Percentiles rank a stretch among this genome's conserved stretches.
These are phyloP conservation scores for Tetrapisispora taiwanensis DNA, from an alignment of 805 yeast species.

Conservation along the genomic window DNA sequence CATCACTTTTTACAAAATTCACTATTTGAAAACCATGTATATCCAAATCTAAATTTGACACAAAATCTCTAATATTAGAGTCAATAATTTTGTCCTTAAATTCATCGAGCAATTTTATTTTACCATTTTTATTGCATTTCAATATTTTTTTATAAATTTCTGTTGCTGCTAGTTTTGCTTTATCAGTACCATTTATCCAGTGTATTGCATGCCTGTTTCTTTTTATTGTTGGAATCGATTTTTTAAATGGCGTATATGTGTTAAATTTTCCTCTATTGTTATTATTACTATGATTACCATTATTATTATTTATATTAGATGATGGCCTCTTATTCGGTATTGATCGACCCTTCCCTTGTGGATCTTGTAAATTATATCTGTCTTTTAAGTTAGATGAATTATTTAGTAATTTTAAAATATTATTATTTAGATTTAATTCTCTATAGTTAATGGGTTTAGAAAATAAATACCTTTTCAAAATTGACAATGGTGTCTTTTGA, in stretches of 20 bases:
- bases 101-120: constrained; percentile 16
- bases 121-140: constrained; percentile 18
- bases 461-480: neutral
- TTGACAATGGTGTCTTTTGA: no score
- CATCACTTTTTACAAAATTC: constrained; percentile 13
- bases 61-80: constrained; percentile 17
- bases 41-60: constrained; percentile 20
- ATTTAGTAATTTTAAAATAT: neutral
- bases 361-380: neutral
- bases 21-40: constrained; percentile 19
- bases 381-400: neutral
- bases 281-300: no score
- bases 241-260: neutral
- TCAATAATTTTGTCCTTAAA: constrained; percentile 13
- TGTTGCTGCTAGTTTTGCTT: constrained; percentile 24
- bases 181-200: constrained; percentile 25
- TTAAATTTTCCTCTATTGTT: neutral
- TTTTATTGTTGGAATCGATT: neutral
- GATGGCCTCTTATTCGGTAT: neutral
- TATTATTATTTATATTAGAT: neutral
- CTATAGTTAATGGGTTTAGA: neutral
- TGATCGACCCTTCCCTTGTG: neutral
- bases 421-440: neutral
- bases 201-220: constrained; percentile 10
- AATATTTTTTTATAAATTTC: constrained; percentile 13